Conservation (phyloP, 345 rosid genomes). For the Citrus australasica region DNA sequence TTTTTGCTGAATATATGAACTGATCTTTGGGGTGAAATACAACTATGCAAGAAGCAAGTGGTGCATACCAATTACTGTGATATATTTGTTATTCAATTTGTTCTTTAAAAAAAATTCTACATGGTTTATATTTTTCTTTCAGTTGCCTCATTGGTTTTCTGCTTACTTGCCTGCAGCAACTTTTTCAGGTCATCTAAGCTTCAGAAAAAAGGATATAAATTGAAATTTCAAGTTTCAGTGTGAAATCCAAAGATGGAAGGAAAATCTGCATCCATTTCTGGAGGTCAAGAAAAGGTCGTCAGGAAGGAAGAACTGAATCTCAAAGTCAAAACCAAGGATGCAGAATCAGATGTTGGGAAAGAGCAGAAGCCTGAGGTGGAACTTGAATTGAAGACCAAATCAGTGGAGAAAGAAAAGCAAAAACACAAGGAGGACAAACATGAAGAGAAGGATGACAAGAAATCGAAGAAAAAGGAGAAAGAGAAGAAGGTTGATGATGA, state of each 20-base stretch:
- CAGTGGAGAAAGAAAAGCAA: conserved; percentile 49
- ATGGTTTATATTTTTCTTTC: not conserved
- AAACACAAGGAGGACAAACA: conserved; percentile 16
- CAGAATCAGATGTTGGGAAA: conserved; percentile 24
- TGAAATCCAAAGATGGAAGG: conserved; percentile 24
- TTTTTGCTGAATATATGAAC: not conserved
- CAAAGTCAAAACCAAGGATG: conserved; percentile 47
- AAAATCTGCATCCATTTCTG: conserved; percentile 27
- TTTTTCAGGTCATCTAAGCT: conserved; percentile 23
- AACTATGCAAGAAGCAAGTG: not conserved
- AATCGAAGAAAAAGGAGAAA: conserved; percentile 27
- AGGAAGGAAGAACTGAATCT: conserved; percentile 55
- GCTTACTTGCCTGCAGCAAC: not conserved
- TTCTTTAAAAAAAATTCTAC: not conserved
- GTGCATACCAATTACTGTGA: not conserved
- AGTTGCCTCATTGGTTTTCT: not conserved
- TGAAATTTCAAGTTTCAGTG: conserved; percentile 11
- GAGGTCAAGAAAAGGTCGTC: conserved; percentile 32
- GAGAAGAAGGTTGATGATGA: conserved; percentile 13
- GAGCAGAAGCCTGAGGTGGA: conserved; percentile 42
- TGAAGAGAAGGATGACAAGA: conserved; percentile 18
- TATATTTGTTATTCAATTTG: not conserved
- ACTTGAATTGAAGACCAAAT: conserved; percentile 55
- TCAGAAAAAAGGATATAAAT: conserved; percentile 12
- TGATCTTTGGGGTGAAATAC: not conserved